Evolutionary conservation across 1,284 basidiomycete genomes (phyloP).

Genomic region (Inonotus hispidus): DNA sequence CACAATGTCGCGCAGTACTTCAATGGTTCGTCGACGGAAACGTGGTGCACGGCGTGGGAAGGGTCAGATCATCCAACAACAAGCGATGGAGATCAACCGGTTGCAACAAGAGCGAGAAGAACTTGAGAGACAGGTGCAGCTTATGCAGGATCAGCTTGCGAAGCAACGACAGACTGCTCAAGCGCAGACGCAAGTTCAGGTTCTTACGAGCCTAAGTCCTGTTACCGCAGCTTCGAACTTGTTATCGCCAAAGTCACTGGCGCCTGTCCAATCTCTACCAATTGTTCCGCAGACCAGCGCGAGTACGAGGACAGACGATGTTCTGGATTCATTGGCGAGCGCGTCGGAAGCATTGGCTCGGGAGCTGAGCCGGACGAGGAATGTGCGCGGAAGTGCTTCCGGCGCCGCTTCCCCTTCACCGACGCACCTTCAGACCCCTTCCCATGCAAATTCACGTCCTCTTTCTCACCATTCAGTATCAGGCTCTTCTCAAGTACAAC

Average conservation of each 20-base stretch:
- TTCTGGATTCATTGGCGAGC: slow-evolving; percentile 65
- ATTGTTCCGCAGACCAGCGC: slow-evolving; percentile 10
- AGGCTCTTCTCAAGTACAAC: slow-evolving; percentile 23
- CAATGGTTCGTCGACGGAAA: slow-evolving; percentile 67
- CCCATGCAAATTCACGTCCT: slow-evolving; percentile 31
- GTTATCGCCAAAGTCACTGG: slow-evolving; percentile 21
- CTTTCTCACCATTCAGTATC: slow-evolving; percentile 26
- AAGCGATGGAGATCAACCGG: slow-evolving; percentile 14
- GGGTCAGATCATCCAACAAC: slow-evolving; percentile 31
- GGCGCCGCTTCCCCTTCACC: not conserved
- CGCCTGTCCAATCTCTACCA: slow-evolving; percentile 13
- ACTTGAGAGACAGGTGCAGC: slow-evolving; percentile 1
- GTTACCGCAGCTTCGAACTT: not conserved
- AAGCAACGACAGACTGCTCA: slow-evolving; percentile 9
- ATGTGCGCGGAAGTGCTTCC: not conserved
- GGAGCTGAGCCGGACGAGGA: slow-evolving; percentile 65
- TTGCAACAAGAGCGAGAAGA: slow-evolving; percentile 13
- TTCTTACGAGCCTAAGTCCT: slow-evolving; percentile 2
- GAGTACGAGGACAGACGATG: slow-evolving; percentile 38
- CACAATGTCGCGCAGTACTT: slow-evolving; percentile 47
- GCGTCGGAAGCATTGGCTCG: slow-evolving; percentile 80
- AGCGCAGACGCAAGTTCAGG: not conserved
- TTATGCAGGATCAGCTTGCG: slow-evolving; percentile 5
- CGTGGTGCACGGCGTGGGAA: slow-evolving; percentile 73
- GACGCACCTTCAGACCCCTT: slow-evolving; percentile 17